A percentile compares a stretch with the other conserved stretches of the same genome.
Evolutionary conservation across 2,329 filamentous ascomycete genomes (phyloP).

Genomic region (Nakataea oryzae): DNA sequence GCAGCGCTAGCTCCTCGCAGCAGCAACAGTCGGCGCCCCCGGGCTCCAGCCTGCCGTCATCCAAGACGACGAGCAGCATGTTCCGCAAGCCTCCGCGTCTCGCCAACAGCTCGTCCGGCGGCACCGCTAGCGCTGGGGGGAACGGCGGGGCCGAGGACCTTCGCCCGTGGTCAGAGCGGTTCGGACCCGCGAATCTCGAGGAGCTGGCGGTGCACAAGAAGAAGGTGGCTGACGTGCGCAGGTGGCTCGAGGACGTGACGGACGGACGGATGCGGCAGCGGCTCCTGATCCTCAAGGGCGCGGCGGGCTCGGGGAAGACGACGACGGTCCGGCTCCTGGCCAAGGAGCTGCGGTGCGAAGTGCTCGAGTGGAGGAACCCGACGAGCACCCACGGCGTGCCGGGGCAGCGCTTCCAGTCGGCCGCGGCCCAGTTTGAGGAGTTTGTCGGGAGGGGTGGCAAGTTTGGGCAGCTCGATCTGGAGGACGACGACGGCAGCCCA

Average conservation of each 20-base stretch:
- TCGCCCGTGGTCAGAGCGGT: constrained; percentile 82
- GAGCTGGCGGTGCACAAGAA: constrained; percentile 92
- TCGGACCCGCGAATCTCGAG: constrained; percentile 61
- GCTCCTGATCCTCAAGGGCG: constrained; percentile 76
- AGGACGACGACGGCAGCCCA: constrained; percentile 14
- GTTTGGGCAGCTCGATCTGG: constrained; percentile 46
- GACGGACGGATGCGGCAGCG: constrained; percentile 55
- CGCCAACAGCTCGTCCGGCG: constrained; percentile 10
- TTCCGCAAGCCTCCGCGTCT: constrained; percentile 35
- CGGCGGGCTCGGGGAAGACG: constrained; percentile 88
- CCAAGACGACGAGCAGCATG: constrained; percentile 32
- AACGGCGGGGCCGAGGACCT: constrained; percentile 36
- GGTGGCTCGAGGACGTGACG: constrained; percentile 71
- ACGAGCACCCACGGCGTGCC: constrained; percentile 41
- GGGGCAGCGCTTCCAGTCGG: constrained; percentile 54
- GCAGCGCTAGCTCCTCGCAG: constrained; percentile 11
- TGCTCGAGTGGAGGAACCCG: constrained; percentile 89
- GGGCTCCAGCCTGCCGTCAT: constrained; percentile 7
- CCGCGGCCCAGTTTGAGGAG: constrained; percentile 78
- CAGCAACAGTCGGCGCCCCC: constrained; percentile 6
- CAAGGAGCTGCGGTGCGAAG: constrained; percentile 61
- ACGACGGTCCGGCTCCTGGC: constrained; percentile 74
- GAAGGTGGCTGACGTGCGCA: constrained; percentile 77
- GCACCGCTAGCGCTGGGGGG: neutral
- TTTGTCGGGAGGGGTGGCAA: constrained; percentile 75